These are phyloP conservation scores for Salvia rosmarinus DNA, from an alignment of 257 asterid species.

Conservation along the genomic window DNA sequence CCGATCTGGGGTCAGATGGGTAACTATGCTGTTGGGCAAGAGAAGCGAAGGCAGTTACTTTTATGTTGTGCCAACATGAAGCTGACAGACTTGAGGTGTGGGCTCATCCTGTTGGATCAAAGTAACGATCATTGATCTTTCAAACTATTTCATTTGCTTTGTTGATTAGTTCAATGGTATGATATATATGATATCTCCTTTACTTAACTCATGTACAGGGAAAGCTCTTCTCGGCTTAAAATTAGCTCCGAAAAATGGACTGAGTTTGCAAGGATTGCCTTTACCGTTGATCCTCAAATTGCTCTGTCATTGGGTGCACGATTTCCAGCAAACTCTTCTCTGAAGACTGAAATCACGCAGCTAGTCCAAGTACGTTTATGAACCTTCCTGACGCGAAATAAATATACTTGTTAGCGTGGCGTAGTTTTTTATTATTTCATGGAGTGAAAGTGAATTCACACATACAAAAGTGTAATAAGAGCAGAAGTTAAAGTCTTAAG, in stretches of 20 bases:
- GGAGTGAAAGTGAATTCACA: constrained; percentile 15
- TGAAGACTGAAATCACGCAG: constrained; percentile 79
- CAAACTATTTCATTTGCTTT: constrained; percentile 24
- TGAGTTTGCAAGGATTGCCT: constrained; percentile 83
- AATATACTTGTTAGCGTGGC: constrained; percentile 33
- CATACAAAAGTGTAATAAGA: constrained; percentile 20
- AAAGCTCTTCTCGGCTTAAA: constrained; percentile 68
- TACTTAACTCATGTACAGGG: constrained; percentile 56
- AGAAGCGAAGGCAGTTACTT: constrained; percentile 86
- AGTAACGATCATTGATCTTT: constrained; percentile 51
- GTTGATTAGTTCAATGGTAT: constrained; percentile 23
- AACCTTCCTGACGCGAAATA: constrained; percentile 28
- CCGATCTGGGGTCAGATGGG: constrained; percentile 99
- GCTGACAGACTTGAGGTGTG: constrained; percentile 99
- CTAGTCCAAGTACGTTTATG: constrained; percentile 78
- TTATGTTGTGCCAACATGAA: constrained; percentile 95
- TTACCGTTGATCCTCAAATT: constrained; percentile 88
- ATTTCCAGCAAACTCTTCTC: constrained; percentile 82
- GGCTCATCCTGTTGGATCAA: constrained; percentile 94
- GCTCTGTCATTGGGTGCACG: constrained; percentile 87
- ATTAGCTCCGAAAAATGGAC: constrained; percentile 88
- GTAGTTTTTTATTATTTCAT: constrained; percentile 4
- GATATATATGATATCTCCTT: constrained; percentile 31
- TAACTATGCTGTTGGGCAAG: constrained; percentile 79
- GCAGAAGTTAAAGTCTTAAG: constrained; percentile 6